Evolutionary conservation across 805 yeast species (phyloP).

Genomic region (Alloascoidea africana): DNA sequence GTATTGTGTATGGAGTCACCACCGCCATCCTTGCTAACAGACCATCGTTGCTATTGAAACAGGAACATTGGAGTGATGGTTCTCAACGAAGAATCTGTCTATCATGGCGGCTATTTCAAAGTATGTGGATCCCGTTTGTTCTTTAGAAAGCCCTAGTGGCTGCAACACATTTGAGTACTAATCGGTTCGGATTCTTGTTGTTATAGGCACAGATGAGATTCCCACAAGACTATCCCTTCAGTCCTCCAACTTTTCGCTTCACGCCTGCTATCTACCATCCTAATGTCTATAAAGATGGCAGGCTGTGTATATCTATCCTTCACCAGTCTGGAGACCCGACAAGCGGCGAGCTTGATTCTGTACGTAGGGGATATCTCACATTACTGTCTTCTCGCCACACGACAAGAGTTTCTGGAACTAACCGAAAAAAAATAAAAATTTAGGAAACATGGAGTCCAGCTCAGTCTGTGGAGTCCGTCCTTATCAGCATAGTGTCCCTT

Average conservation of each 20-base stretch:
- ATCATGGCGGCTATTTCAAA: slow-evolving; percentile 88
- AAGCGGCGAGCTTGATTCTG: slow-evolving; percentile 79
- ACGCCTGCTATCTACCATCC: slow-evolving; percentile 93
- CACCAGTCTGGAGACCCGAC: slow-evolving; percentile 88
- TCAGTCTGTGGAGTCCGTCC: slow-evolving; percentile 90
- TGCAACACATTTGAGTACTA: neutral
- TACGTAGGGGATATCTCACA: too few species aligned
- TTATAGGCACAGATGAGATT: slow-evolving; percentile 72
- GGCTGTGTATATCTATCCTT: slow-evolving; percentile 82
- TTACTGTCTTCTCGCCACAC: too few species aligned
- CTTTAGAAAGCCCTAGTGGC: neutral
- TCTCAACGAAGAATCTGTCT: slow-evolving; percentile 73
- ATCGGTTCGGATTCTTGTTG: neutral
- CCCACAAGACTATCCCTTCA: slow-evolving; percentile 81
- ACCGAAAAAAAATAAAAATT: neutral
- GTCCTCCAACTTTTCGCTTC: slow-evolving; percentile 87
- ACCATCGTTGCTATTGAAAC: neutral
- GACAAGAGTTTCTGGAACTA: neutral
- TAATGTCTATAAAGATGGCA: slow-evolving; percentile 85
- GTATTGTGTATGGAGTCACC: too few species aligned
- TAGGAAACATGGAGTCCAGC: slow-evolving; percentile 25
- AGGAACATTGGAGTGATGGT: slow-evolving; percentile 91
- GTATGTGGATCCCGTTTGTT: slow-evolving; percentile 9
- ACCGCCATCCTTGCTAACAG: neutral
- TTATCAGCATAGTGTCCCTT: slow-evolving; percentile 79